Percentiles rank a stretch among this genome's conserved stretches.
These are phyloP conservation scores for Thielaviopsis ethacetica DNA, from an alignment of 2,329 filamentous ascomycete species.

Conservation along the genomic window DNA sequence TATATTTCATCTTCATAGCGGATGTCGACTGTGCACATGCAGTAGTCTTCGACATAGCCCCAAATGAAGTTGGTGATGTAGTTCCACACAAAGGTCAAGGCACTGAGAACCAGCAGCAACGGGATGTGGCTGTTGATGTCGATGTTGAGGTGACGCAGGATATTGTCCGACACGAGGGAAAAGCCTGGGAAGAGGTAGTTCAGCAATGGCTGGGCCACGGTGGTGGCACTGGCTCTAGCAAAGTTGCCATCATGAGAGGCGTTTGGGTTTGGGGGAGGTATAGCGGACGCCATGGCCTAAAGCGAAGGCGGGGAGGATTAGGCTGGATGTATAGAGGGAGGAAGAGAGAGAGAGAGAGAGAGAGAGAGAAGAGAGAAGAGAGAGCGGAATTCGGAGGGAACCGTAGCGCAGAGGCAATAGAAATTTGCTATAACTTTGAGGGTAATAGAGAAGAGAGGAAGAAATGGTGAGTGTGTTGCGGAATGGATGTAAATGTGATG, in stretches of 20 bases:
- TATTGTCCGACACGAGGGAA: constrained; percentile 34
- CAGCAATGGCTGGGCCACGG: constrained; percentile 24
- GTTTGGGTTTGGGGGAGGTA: not conserved
- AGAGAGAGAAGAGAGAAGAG: not conserved
- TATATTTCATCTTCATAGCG: constrained; percentile 56
- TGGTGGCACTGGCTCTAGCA: not conserved
- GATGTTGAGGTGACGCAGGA: constrained; percentile 40
- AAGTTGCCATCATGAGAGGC: not conserved
- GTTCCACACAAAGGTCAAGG: constrained; percentile 32
- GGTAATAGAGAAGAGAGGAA: too few species aligned
- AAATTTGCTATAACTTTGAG: too few species aligned
- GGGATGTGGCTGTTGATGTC: constrained; percentile 49
- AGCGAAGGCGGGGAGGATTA: too few species aligned
- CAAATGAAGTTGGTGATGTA: constrained; percentile 35
- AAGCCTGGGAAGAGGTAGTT: constrained; percentile 53
- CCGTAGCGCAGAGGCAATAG: too few species aligned
- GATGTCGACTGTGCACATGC: constrained; percentile 51
- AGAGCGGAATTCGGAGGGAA: too few species aligned
- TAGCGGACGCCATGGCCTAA: not conserved
- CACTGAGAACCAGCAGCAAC: constrained; percentile 32
- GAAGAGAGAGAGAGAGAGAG: too few species aligned
- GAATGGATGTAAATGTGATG: too few species aligned
- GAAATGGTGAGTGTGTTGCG: too few species aligned
- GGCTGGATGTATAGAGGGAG: not conserved
- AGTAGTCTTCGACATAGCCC: constrained; percentile 31